Percentiles rank a stretch among this genome's conserved stretches.
These are phyloP conservation scores for Lanmaoa pseudosensibilis DNA, from an alignment of 768 basidiomycete species.

Conservation along the genomic window DNA sequence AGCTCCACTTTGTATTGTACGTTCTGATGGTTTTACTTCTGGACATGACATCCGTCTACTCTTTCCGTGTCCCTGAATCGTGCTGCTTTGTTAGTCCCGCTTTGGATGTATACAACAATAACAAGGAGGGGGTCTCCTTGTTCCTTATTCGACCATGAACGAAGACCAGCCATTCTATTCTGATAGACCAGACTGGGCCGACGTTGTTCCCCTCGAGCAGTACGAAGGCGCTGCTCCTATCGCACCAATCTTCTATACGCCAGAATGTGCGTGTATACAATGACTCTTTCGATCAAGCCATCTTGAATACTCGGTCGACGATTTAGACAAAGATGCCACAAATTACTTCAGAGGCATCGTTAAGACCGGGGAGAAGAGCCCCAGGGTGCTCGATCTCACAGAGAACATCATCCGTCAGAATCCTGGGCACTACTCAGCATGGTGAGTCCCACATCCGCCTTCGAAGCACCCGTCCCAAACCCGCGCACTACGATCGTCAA, in stretches of 20 bases:
- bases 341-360: conserved; percentile 89
- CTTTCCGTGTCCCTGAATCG: not conserved
- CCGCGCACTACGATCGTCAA: not conserved
- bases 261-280: conserved; percentile 66
- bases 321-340: conserved; percentile 86
- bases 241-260: conserved; percentile 89
- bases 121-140: not conserved
- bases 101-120: not conserved
- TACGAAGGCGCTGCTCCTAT: conserved; percentile 77
- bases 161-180: conserved; percentile 44
- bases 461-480: not conserved
- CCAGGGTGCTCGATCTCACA: conserved; percentile 82
- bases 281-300: not conserved
- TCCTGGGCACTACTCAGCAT: conserved; percentile 96
- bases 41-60: not conserved
- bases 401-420: conserved; percentile 88
- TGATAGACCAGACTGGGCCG: conserved; percentile 73
- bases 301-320: conserved; percentile 7
- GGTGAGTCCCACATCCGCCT: conserved; percentile 49
- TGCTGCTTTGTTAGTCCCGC: not conserved
- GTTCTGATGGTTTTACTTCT: conserved; percentile 8
- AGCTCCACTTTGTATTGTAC: conserved; percentile 25
- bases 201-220: conserved; percentile 77
- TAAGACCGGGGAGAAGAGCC: conserved; percentile 72
- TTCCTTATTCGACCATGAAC: conserved; percentile 8